Percentiles rank a stretch among this genome's conserved stretches.
Conservation (phyloP, 2,329 filamentous ascomycete genomes). For the Diplocarpon rosae region DNA sequence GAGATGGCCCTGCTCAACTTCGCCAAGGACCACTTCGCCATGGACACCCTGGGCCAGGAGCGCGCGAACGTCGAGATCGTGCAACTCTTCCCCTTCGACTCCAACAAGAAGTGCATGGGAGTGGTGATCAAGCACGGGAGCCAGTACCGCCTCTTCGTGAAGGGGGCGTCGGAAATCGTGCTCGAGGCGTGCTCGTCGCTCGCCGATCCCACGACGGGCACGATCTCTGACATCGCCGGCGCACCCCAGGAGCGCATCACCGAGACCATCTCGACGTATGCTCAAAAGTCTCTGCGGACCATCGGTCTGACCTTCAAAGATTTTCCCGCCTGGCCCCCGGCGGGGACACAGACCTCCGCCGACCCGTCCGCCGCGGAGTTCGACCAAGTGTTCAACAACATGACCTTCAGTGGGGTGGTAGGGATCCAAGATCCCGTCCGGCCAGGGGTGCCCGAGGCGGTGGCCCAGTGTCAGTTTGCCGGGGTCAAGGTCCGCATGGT, state of each 20-base stretch:
- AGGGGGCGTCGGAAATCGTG: slow-evolving; percentile 44
- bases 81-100: slow-evolving; percentile 34
- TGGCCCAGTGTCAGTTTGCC: slow-evolving; percentile 53
- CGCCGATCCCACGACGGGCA: slow-evolving; percentile 42
- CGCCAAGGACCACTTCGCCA: slow-evolving; percentile 51
- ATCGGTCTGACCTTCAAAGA: slow-evolving; percentile 66
- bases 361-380: slow-evolving; percentile 53
- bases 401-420: slow-evolving; percentile 61
- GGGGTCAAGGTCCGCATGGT: slow-evolving; percentile 66
- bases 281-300: slow-evolving; percentile 59
- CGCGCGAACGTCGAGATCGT: slow-evolving; percentile 50
- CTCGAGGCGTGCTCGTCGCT: slow-evolving; percentile 37
- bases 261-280: slow-evolving; percentile 48
- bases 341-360: slow-evolving; percentile 40
- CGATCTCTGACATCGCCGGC: slow-evolving; percentile 27
- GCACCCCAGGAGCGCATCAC: slow-evolving; percentile 32
- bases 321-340: slow-evolving; percentile 57
- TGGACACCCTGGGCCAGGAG: slow-evolving; percentile 50
- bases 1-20: slow-evolving; percentile 66
- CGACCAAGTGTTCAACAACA: slow-evolving; percentile 56
- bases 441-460: slow-evolving; percentile 55
- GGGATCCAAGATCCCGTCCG: slow-evolving; percentile 67
- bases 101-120: slow-evolving; percentile 56
- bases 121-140: slow-evolving; percentile 43
- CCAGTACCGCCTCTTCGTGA: slow-evolving; percentile 36